phyloP scores from a whole-genome alignment of 805 yeast species.

The Metschnikowia dekortorum region DNA sequence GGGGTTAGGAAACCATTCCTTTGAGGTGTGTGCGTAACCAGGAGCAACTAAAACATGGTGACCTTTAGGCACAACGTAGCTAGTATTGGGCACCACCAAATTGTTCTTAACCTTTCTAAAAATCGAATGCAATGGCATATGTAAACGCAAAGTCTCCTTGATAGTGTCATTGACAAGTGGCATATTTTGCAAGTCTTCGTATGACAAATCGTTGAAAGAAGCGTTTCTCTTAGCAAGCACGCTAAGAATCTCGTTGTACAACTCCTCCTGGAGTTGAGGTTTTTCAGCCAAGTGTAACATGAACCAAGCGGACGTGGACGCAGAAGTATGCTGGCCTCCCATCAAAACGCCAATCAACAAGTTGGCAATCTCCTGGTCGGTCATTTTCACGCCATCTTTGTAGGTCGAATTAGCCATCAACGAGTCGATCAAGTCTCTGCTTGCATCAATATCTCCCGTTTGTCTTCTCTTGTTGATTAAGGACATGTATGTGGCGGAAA shows the following conservation, averaged over 20 bases:
- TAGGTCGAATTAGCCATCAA: conserved; percentile 78
- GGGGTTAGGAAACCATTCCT: conserved; percentile 76
- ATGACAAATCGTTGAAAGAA: conserved; percentile 55
- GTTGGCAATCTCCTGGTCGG: conserved; percentile 92
- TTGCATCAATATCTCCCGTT: conserved; percentile 66
- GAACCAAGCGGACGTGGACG: conserved; percentile 94
- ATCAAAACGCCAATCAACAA: conserved; percentile 90
- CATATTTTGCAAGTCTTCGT: conserved; percentile 79
- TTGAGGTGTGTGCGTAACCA: conserved; percentile 80
- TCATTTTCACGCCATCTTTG: conserved; percentile 91
- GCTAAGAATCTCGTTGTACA: conserved; percentile 66
- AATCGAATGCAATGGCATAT: conserved; percentile 93
- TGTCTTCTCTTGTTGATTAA: conserved; percentile 71
- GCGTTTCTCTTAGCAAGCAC: conserved; percentile 47
- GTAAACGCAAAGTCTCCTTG: conserved; percentile 92
- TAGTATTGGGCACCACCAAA: conserved; percentile 73
- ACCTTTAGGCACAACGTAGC: conserved; percentile 79
- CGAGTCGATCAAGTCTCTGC: conserved; percentile 86
- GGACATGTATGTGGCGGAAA: conserved; percentile 75
- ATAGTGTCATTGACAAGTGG: conserved; percentile 77
- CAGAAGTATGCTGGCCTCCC: conserved; percentile 99
- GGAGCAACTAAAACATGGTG: conserved; percentile 91
- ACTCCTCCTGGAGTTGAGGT: conserved; percentile 79
- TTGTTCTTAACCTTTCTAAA: conserved; percentile 85
- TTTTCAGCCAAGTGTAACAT: conserved; percentile 84